These are phyloP conservation scores for Pyrenochaeta sp. DNA, from an alignment of 2,329 filamentous ascomycete species.

Conservation along the genomic window DNA sequence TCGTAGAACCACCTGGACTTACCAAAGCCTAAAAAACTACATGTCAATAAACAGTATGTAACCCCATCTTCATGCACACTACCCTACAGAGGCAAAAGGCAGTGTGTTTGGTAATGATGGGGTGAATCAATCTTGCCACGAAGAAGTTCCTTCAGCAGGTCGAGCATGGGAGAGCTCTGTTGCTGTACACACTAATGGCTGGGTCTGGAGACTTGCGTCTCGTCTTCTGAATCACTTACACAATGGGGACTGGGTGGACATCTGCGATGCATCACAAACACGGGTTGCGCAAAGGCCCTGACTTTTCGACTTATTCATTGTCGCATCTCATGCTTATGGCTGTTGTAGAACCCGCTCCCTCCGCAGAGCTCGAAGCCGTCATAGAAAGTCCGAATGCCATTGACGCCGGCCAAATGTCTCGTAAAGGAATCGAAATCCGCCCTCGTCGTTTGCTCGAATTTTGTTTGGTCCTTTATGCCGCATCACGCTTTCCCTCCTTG, in stretches of 20 bases:
- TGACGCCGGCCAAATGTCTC: constrained; percentile 52
- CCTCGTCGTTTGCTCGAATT: constrained; percentile 42
- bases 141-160: constrained; percentile 71
- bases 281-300: no score
- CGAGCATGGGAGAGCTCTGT: constrained; percentile 65
- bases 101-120: constrained; percentile 72
- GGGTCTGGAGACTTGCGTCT: constrained; percentile 23
- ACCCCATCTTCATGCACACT: constrained; percentile 71
- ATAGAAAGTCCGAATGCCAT: constrained; percentile 51
- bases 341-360: constrained; percentile 42
- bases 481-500: constrained; percentile 92
- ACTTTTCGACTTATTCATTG: constrained; percentile 50
- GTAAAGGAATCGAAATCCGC: constrained; percentile 48
- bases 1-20: constrained; percentile 1
- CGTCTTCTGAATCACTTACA: constrained; percentile 19
- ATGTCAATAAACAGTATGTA: constrained; percentile 53
- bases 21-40: background rate
- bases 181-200: constrained; percentile 78
- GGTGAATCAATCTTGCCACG: constrained; percentile 68
- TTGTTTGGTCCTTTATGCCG: constrained; percentile 69
- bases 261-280: constrained; percentile 34
- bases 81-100: constrained; percentile 59
- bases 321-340: constrained; percentile 45
- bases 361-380: constrained; percentile 45
- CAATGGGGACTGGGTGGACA: constrained; percentile 2